Conservation (phyloP, 805 yeast species). For the Metschnikowia peoriensis region DNA sequence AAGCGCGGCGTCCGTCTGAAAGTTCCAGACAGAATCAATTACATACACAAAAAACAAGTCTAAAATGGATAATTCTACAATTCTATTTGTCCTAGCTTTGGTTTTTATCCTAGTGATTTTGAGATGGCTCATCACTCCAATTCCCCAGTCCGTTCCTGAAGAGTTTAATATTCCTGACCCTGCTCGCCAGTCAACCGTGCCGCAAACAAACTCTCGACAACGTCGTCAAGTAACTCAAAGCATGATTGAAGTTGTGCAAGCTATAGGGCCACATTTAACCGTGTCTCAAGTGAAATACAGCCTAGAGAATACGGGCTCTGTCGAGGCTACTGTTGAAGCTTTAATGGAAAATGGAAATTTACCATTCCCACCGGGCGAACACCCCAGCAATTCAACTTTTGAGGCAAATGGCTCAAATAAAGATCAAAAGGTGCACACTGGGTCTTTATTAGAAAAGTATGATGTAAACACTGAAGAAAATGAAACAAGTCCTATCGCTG, state of each 20-base stretch:
- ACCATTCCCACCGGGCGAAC: slow-evolving; percentile 34
- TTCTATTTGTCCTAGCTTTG: slow-evolving; percentile 48
- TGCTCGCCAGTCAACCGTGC: background rate
- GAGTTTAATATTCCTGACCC: slow-evolving; percentile 20
- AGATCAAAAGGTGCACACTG: slow-evolving; percentile 3
- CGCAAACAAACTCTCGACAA: slow-evolving; percentile 13
- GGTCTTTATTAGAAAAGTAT: slow-evolving; percentile 41
- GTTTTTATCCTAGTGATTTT: slow-evolving; percentile 56
- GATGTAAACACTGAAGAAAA: slow-evolving; percentile 29
- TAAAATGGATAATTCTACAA: slow-evolving; percentile 53
- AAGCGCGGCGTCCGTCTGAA: too few relatives aligned
- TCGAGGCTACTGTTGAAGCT: slow-evolving; percentile 75
- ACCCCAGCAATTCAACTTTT: background rate
- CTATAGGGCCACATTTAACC: slow-evolving; percentile 73
- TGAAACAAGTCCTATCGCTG: slow-evolving; percentile 5
- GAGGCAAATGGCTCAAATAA: background rate
- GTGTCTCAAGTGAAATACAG: slow-evolving; percentile 71
- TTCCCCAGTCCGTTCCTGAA: slow-evolving; percentile 38
- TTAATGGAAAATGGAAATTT: slow-evolving; percentile 59
- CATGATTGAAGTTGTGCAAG: slow-evolving; percentile 85
- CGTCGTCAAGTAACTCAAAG: slow-evolving; percentile 55
- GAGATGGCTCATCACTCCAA: slow-evolving; percentile 65
- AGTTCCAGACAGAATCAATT: too few relatives aligned
- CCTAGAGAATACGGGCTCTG: slow-evolving; percentile 73
- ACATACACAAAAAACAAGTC: background rate